Evolutionary conservation across 2,329 filamentous ascomycete genomes (phyloP), one percentile per base, ranked within the genome.

Genomic region (Paramyrothecium sp.): DNA sequence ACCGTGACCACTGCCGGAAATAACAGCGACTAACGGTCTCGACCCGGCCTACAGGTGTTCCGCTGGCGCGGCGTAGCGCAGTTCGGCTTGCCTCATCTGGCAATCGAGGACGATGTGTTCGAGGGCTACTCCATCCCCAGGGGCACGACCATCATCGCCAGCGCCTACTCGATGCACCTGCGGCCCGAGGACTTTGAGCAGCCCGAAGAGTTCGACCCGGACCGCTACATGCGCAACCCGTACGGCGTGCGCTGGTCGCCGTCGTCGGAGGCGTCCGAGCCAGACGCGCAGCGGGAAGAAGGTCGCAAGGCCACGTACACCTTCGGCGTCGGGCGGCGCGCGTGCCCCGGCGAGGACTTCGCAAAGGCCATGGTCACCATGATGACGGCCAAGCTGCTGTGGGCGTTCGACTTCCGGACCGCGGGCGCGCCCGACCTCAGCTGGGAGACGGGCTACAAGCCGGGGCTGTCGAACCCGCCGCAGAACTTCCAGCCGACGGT

Each of bases 371-470:
- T 33, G 51, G 19, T 53, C 30, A 26, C 38, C 30, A 21, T 53
- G 23, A 34, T 41, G 19, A 19, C 17, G 23, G 33, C 51, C 8
- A 53, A 41, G 33, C 30, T 53, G 16, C 26, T 53, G 30, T 53
- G 51, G 51, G 51, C 51, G n/a, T 53, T 53, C 33, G 51, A 53
- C 33, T 41, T 21, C 33, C 16, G 8, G 23, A 30, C 13, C 17
- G 30, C 17, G 12, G 51, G 19, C n/a, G n/a, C 13, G n/a, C 26
- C 33, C 13, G 51, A 53, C 33, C 23, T 53, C 30, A 53, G 51
- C 51, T 53, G 51, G 51, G 51, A 53, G 30, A 53, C 51, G 13
- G 51, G 51, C 16, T 53, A 53, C 20, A 53, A 20, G 16, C 20
- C 51, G 26, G 51, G 51, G 8, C 30, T 53, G 20, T 21, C 33